These are phyloP conservation scores for Pichia scutulata DNA, from an alignment of 805 yeast genomes.

Conservation along the genomic window DNA sequence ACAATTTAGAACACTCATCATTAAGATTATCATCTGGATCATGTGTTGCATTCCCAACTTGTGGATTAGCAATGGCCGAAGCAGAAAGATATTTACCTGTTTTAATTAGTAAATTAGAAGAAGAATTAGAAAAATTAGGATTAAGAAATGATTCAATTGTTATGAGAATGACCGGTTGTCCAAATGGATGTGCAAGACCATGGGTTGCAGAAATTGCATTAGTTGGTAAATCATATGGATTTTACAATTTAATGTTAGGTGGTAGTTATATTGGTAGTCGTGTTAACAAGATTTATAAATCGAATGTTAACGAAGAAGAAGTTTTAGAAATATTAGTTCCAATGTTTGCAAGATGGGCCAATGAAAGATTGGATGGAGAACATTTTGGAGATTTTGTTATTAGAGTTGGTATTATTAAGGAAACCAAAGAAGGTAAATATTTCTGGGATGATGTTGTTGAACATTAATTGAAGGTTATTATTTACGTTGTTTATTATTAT, in stretches of 20 bases:
- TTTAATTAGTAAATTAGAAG: conserved; percentile 73
- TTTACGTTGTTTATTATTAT: not conserved
- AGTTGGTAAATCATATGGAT: conserved; percentile 91
- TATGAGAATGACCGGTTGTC: conserved; percentile 99
- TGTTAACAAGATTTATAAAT: conserved; percentile 79
- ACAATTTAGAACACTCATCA: conserved; percentile 67
- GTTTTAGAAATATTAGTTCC: conserved; percentile 72
- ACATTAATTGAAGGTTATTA: conserved; percentile 38
- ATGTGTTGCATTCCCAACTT: conserved; percentile 97
- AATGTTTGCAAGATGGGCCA: conserved; percentile 87
- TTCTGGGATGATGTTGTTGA: conserved; percentile 93
- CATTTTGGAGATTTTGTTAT: conserved; percentile 92
- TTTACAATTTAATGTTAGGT: conserved; percentile 89
- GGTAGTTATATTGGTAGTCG: conserved; percentile 95
- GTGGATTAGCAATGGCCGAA: conserved; percentile 99
- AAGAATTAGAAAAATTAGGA: conserved; percentile 84
- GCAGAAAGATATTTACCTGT: conserved; percentile 88
- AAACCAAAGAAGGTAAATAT: conserved; percentile 82
- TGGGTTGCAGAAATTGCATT: conserved; percentile 96
- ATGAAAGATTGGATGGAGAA: conserved; percentile 85
- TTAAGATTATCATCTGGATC: conserved; percentile 88
- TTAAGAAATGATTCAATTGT: conserved; percentile 90
- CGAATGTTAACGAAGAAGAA: conserved; percentile 86
- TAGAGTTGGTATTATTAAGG: conserved; percentile 80
- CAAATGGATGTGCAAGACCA: conserved; percentile 97